Percentiles rank a stretch among this genome's conserved stretches.
These are phyloP conservation scores for Beauveria brongniartii DNA, from an alignment of 2,329 filamentous ascomycete species.

Conservation along the genomic window DNA sequence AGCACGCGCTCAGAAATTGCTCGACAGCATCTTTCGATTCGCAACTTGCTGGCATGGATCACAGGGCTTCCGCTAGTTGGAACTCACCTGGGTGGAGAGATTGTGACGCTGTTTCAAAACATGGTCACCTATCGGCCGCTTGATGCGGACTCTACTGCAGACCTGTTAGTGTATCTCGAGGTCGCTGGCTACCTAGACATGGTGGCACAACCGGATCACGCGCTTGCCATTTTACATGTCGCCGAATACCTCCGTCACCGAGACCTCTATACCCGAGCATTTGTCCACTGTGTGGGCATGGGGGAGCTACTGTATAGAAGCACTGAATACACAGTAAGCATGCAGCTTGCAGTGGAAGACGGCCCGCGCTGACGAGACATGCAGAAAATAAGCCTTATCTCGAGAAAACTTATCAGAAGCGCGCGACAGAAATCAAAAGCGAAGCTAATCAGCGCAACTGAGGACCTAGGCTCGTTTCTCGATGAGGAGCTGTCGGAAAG, in stretches of 20 bases:
- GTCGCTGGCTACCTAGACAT: slow-evolving; percentile 63
- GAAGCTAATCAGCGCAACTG: slow-evolving; percentile 49
- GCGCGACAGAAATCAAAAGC: slow-evolving; percentile 58
- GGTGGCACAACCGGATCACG: slow-evolving; percentile 56
- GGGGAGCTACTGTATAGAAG: slow-evolving; percentile 48
- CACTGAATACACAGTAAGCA: slow-evolving; percentile 52
- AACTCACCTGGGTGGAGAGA: slow-evolving; percentile 51
- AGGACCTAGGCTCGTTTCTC: slow-evolving; percentile 58
- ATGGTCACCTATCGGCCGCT: slow-evolving; percentile 53
- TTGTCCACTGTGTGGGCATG: slow-evolving; percentile 75
- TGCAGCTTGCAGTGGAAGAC: not conserved
- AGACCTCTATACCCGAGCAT: slow-evolving; percentile 64
- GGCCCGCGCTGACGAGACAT: not conserved
- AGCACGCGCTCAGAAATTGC: slow-evolving; percentile 45
- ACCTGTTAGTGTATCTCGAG: slow-evolving; percentile 58
- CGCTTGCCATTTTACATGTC: slow-evolving; percentile 58
- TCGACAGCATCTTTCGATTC: slow-evolving; percentile 53
- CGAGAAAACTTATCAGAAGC: slow-evolving; percentile 57
- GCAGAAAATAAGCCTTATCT: slow-evolving; percentile 42
- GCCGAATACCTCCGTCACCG: slow-evolving; percentile 57
- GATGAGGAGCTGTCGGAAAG: slow-evolving; percentile 61
- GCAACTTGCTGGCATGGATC: slow-evolving; percentile 70
- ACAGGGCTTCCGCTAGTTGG: slow-evolving; percentile 60
- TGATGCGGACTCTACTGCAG: slow-evolving; percentile 48
- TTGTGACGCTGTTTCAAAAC: slow-evolving; percentile 57